phyloP scores from a whole-genome alignment of 1,139 yeast species.

The Scheffersomyces titani region DNA sequence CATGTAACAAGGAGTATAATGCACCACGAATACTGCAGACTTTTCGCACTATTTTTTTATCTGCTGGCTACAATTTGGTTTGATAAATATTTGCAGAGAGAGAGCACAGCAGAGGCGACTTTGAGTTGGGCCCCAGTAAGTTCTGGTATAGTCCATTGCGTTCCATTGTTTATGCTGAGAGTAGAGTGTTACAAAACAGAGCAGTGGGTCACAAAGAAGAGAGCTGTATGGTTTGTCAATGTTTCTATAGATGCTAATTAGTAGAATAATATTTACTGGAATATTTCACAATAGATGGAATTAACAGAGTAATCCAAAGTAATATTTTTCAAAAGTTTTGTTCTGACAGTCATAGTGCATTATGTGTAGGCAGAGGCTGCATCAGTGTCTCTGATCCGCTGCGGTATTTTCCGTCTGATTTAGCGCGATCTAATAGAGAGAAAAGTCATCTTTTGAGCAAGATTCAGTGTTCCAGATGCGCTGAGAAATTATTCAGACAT shows the following conservation, averaged over 20 bases:
- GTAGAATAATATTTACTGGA: neutral
- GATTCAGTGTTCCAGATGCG: neutral
- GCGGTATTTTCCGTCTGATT: neutral
- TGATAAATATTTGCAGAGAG: neutral
- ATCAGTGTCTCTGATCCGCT: neutral
- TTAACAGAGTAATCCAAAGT: neutral
- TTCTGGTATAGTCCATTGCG: neutral
- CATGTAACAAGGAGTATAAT: neutral
- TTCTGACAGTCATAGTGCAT: neutral
- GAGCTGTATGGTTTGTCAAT: too few relatives aligned
- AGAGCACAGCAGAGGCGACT: too few relatives aligned
- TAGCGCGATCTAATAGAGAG: neutral
- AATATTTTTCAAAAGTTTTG: neutral
- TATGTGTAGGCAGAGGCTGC: neutral
- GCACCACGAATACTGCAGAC: neutral
- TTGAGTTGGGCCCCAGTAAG: too few relatives aligned
- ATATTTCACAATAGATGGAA: neutral
- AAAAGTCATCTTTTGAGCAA: neutral
- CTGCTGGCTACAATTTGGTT: neutral
- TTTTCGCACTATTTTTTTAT: neutral
- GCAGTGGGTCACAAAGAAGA: neutral
- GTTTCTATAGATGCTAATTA: too few relatives aligned
- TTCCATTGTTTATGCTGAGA: neutral
- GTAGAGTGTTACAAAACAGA: too few relatives aligned
- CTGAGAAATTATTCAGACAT: neutral